phyloP scores from a whole-genome alignment of 1,284 basidiomycete species.

The Lignosus rhinocerotis region DNA sequence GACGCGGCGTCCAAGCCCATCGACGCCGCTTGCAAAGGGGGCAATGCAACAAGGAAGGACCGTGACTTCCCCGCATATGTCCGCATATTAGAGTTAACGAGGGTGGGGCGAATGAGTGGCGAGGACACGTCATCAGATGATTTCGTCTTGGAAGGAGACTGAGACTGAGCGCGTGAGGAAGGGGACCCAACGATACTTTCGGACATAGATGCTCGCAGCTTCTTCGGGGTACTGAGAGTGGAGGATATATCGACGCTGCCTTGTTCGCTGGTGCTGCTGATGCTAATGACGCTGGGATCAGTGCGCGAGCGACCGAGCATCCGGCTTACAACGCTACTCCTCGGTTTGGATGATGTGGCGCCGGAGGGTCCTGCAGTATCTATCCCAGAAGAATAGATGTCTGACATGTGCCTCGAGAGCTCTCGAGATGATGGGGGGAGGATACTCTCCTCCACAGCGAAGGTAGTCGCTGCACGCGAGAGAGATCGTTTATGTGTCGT shows the following conservation, averaged over 20 bases:
- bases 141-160: constrained; percentile 25
- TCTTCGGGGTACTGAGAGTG: constrained; percentile 38
- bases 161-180: constrained; percentile 12
- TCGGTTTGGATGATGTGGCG: constrained; percentile 6
- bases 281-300: constrained; percentile 51
- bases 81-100: constrained; percentile 39
- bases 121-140: constrained; percentile 25
- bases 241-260: constrained; percentile 25
- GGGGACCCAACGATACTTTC: constrained; percentile 23
- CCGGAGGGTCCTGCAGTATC: constrained; percentile 2
- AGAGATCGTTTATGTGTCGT: constrained; percentile 8
- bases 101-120: constrained; percentile 24
- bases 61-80: constrained; percentile 77
- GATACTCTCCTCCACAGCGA: constrained; percentile 11
- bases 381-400: constrained; percentile 34
- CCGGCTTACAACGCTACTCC: constrained; percentile 38
- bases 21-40: constrained; percentile 33
- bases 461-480: constrained; percentile 20
- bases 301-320: constrained; percentile 53
- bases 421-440: constrained; percentile 24
- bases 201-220: constrained; percentile 24
- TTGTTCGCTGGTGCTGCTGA: constrained; percentile 35
- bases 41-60: constrained; percentile 68
- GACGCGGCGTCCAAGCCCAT: constrained; percentile 24
- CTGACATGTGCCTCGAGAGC: constrained; percentile 35